Conservation (phyloP, 805 yeast genomes). For the Jamesozyma rosinii region DNA sequence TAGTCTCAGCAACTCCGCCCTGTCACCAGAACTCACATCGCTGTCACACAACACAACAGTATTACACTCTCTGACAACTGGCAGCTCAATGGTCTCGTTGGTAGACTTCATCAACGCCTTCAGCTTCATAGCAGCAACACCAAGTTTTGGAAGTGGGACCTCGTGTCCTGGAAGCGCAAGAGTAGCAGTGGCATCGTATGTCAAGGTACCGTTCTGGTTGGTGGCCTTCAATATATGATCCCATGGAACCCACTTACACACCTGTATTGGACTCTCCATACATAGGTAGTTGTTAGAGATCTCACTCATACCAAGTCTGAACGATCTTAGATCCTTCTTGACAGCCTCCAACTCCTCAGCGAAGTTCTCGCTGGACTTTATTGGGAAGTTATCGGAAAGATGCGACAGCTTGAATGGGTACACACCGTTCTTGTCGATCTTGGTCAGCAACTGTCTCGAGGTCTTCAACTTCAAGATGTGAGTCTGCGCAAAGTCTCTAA, state of each 20-base stretch:
- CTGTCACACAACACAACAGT: slow-evolving; percentile 56
- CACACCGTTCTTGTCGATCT: slow-evolving; percentile 71
- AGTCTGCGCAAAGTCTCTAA: slow-evolving; percentile 78
- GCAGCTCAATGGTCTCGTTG: slow-evolving; percentile 39
- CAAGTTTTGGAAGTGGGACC: slow-evolving; percentile 64
- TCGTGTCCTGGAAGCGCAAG: slow-evolving; percentile 59
- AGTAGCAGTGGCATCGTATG: slow-evolving; percentile 54
- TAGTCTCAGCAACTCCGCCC: slow-evolving; percentile 59
- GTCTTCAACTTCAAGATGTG: slow-evolving; percentile 69
- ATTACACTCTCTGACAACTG: slow-evolving; percentile 68
- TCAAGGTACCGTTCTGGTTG: slow-evolving; percentile 58
- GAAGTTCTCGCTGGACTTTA: slow-evolving; percentile 32
- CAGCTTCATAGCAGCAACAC: slow-evolving; percentile 59
- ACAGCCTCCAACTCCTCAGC: slow-evolving; percentile 34
- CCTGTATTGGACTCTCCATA: slow-evolving; percentile 61
- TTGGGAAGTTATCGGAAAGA: slow-evolving; percentile 53
- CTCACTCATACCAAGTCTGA: slow-evolving; percentile 72
- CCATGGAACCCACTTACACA: slow-evolving; percentile 67
- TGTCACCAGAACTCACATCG: slow-evolving; percentile 33
- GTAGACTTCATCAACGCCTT: slow-evolving; percentile 47
- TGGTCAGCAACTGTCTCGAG: slow-evolving; percentile 59
- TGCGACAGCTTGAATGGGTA: slow-evolving; percentile 85
- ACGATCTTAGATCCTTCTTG: slow-evolving; percentile 47
- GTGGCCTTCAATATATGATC: slow-evolving; percentile 51
- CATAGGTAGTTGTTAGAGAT: slow-evolving; percentile 70